Evolutionary conservation across 345 rosid species (phyloP), one percentile per base, ranked within the genome.

Genomic region (Anacardium occidentale): DNA sequence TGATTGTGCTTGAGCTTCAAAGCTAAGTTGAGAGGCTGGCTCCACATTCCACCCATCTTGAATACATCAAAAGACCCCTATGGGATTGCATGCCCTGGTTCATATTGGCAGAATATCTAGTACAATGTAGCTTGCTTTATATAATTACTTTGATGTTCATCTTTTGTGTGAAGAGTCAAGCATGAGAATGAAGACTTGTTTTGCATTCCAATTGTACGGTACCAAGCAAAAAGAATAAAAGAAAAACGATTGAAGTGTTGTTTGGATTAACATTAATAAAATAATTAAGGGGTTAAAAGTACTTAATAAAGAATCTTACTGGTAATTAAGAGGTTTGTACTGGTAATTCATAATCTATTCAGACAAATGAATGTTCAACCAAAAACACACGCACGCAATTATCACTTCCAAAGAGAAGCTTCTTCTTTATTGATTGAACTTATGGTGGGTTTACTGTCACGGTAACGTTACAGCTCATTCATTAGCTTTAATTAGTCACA

Each of bases 1-100:
- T 74, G 84, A 83, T 83, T 52, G 29, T 66, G 50, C 32, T 64
- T 66, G 76, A 72, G 75, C 78, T 72, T 71, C 57, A 54, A 59
- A 67, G 64, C 40, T 4, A 24, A 77, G 82, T 79, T 29, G 81
- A 81, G 64, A 81, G 64, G 80, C 80, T 82, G 89, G 84, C 87
- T 79, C 83, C 18, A 78, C 61, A 71, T 55, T 71, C 90, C 87
- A 88, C 87, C 65, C 71, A 72, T 14, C 53, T 14, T 50, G 53
- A 50, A 13, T 6, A 85, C 82, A 82, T 84, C n/a, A n/a, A n/a
- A n/a, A n/a, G n/a, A n/a, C n/a, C n/a, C n/a, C n/a, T n/a, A n/a
- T n/a, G 24, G 5, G 22, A 42, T 8, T 47, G 7, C 44, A 50
- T 24, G 76, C 68, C 54, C 74, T 60, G 76, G 45, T 25, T 74